Base-by-base conservation (phyloP, 176 grass and related monocot genomes). In the Oryza nivara region DNA sequence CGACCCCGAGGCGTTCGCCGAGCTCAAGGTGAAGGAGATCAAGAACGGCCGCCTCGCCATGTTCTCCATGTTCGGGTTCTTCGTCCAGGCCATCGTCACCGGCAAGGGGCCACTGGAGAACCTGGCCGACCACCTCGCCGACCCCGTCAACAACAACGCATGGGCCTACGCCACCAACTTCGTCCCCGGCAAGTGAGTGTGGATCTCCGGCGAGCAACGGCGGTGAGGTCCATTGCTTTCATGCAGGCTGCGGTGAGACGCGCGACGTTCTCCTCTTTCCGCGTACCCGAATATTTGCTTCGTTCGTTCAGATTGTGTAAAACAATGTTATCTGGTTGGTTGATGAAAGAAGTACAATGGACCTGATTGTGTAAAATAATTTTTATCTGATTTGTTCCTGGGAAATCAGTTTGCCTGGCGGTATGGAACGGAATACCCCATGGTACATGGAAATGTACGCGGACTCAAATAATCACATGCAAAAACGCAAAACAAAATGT, bases 61-160 rank as follows among this genome's bases (percentile, higher is more conserved):
- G 87, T 89, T 85, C 70, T 85, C 87, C 76, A 80, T 89, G 82
- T 81, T 81, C 48, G 76, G 76, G 11, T 89, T 89, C 88, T 89
- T 89, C 13, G 82, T 89, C 28, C 88, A 85, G 34, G 88, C 78
- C 43, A 86, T 86, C 35, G 88, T 90, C 52, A 90, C 83, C 2
- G 83, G 73, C 49, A 90, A 86, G 56, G 83, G 83, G 0, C 78
- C 88, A 2, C 36, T 78, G 3, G 78, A 90, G 83, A 86, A 86
- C 83, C 19, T 86, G 11, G 78, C 88, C 34, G 76, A 89, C 82
- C 87, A 89, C 71, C 65, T 89, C 11, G 71, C 44, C 8, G 87
- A 89, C 45, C 87, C 80, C 23, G 74, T 88, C 30, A 83, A 82
- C 86, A 83, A 88, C 67, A 88, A 88, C 2, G 87, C 81, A 9